Evolutionary conservation across 768 basidiomycete genomes (phyloP).

Genomic region (Pulveroboletus ravenelii): DNA sequence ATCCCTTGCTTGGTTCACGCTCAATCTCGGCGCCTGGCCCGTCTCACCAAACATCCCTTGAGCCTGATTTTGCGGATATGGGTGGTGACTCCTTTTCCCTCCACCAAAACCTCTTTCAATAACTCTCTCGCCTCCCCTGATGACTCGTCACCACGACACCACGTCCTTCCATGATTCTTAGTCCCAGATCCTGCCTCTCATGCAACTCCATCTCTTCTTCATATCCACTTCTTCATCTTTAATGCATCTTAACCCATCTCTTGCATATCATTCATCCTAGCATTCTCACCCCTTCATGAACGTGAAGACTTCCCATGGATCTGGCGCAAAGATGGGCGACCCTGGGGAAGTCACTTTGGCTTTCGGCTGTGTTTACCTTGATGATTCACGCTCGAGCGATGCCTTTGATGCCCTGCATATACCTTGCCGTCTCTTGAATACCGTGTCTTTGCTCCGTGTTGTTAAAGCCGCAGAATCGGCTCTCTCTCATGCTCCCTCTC

Average conservation of each 20-base stretch:
- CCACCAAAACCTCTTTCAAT: constrained; percentile 47
- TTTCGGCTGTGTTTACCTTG: constrained; percentile 16
- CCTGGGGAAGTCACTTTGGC: constrained; percentile 8
- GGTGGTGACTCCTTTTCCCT: constrained; percentile 37
- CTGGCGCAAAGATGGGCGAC: constrained; percentile 12
- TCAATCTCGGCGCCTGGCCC: constrained; percentile 43
- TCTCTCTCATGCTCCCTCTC: constrained; percentile 14
- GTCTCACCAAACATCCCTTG: constrained; percentile 25
- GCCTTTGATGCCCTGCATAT: constrained; percentile 25
- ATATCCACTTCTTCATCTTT: constrained; percentile 22
- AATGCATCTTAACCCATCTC: constrained; percentile 31
- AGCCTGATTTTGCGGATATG: constrained; percentile 40
- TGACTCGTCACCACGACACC: constrained; percentile 14
- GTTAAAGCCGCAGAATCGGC: constrained; percentile 19
- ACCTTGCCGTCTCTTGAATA: constrained; percentile 8
- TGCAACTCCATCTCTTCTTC: constrained; percentile 28
- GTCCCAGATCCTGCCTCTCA: constrained; percentile 26
- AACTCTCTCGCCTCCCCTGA: constrained; percentile 22
- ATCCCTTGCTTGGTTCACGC: constrained; percentile 35
- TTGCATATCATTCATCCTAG: constrained; percentile 32
- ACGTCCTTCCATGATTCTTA: constrained; percentile 18
- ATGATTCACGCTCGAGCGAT: constrained; percentile 25
- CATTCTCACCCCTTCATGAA: constrained; percentile 16
- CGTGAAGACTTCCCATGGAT: constrained; percentile 20
- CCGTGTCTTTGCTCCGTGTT: constrained; percentile 8